phyloP scores from a whole-genome alignment of 1,139 yeast species.

The Chernovozyma aurita region DNA sequence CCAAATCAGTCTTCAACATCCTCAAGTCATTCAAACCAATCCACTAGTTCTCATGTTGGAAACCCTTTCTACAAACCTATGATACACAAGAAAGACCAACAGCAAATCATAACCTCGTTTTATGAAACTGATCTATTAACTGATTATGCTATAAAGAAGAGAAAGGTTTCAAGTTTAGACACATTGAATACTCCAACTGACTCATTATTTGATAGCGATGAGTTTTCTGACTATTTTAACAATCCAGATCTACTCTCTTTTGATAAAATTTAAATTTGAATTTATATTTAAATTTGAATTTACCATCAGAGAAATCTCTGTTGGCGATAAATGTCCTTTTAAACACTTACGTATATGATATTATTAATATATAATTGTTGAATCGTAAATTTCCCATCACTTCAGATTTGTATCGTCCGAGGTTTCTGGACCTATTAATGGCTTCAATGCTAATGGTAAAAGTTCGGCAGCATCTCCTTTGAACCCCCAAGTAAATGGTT shows the following conservation, averaged over 20 bases:
- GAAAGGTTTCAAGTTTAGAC: constrained; percentile 5
- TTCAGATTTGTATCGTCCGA: too few relatives aligned
- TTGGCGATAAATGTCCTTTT: too few relatives aligned
- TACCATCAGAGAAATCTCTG: too few relatives aligned
- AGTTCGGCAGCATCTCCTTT: constrained; percentile 75
- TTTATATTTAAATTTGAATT: too few relatives aligned
- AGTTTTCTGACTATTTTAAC: constrained; percentile 1
- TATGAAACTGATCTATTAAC: background rate
- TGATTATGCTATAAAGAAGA: constrained; percentile 2
- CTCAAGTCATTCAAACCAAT: background rate
- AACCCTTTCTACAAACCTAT: constrained; percentile 12
- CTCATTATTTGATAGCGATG: constrained; percentile 2
- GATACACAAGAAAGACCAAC: constrained; percentile 3
- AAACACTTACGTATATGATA: too few relatives aligned
- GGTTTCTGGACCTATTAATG: constrained; percentile 27
- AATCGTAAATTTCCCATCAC: too few relatives aligned
- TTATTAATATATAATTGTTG: too few relatives aligned
- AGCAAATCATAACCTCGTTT: background rate
- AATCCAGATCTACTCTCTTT: background rate
- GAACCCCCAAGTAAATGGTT: constrained; percentile 57
- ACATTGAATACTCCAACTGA: background rate
- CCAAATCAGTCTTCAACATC: background rate
- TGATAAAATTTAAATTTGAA: too few relatives aligned
- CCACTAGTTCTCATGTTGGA: constrained; percentile 8
- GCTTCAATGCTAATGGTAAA: constrained; percentile 64